Evolutionary conservation across 768 basidiomycete genomes (phyloP).

Genomic region (Imleria badia): DNA sequence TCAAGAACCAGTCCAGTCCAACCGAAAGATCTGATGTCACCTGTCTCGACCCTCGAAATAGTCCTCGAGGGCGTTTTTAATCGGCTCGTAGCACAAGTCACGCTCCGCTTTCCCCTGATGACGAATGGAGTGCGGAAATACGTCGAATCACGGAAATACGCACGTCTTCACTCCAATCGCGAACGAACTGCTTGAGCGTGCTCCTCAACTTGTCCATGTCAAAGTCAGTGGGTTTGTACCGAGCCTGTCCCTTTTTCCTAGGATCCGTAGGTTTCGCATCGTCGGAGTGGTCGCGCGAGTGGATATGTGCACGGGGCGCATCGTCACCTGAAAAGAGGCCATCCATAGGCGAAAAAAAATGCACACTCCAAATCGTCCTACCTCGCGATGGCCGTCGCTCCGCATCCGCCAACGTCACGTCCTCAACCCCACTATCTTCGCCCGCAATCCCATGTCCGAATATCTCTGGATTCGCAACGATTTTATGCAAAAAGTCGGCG

Average conservation of each 20-base stretch:
- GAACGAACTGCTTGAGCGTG: constrained; percentile 88
- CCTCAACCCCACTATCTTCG: constrained; percentile 20
- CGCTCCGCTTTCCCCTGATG: constrained; percentile 73
- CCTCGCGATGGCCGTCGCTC: constrained; percentile 1
- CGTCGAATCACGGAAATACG: constrained; percentile 5
- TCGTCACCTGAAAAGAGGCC: too few relatives aligned
- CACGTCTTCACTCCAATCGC: constrained; percentile 91
- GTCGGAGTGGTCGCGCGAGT: too few relatives aligned
- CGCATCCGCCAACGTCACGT: constrained; percentile 17
- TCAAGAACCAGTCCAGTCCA: neutral
- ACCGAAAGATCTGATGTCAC: constrained; percentile 22
- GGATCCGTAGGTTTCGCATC: too few relatives aligned
- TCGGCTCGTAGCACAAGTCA: constrained; percentile 76
- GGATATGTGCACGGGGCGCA: too few relatives aligned
- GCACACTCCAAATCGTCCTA: too few relatives aligned
- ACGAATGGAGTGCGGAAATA: neutral
- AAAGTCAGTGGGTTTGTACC: constrained; percentile 58
- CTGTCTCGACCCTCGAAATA: constrained; percentile 58
- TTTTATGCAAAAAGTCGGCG: constrained; percentile 69
- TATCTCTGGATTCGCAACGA: constrained; percentile 79
- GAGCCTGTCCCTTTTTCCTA: too few relatives aligned
- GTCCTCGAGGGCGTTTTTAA: constrained; percentile 68
- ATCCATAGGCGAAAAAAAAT: too few relatives aligned
- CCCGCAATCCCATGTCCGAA: constrained; percentile 50
- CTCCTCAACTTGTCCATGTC: constrained; percentile 92